Base-by-base conservation (phyloP, 1,139 yeast genomes). In the Wickerhamiella infanticola region DNA sequence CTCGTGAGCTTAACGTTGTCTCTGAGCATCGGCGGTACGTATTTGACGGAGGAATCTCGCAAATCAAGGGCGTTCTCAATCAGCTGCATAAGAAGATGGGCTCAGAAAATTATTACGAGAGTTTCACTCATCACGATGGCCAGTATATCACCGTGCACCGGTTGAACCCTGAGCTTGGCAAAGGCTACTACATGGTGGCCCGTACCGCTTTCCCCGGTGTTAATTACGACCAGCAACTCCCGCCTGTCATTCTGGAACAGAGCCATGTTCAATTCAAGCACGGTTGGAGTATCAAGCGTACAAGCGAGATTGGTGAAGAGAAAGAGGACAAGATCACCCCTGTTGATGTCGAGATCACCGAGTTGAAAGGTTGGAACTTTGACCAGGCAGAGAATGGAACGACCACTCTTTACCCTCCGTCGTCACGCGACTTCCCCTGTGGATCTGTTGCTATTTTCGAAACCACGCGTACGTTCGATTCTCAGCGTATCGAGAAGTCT, bases 101-200 rank as follows among this genome's bases (percentile, higher is more conserved):
- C 45, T 74, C 73, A 49, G 64, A 70, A 42, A 78, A 78, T 50
- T 86, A 83, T 53, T 85, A 82, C 54, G 97, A 90, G 63, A 85
- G 83, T 81, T 90, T 84, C 61, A 84, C 90, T 43, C 96, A 90
- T 58, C 95, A 84, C 58, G 95, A 85, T 53, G 95, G 83, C 8
- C 95, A 86, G 61, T 90, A 74, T 61, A 84, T 90, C 50, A 88
- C 97, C 1, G 79, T 88, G 47, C 96, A 88, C 62, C 70, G 97
- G 53, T 75, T 80, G 44, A 84, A 85, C 58, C 80, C 94, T 0
- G 72, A 77, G 52, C 79, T 86, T 6, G 97, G 96, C 1, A 73
- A 74, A 49, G 98, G 98, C 1, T 84, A 84, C 77, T 85, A 83
- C 55, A 69, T 90, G 56, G 74, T 90, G 59, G 94, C 96, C 0